Conservation (phyloP, 306 rosid genomes). For the Gastrolobium villosum region DNA sequence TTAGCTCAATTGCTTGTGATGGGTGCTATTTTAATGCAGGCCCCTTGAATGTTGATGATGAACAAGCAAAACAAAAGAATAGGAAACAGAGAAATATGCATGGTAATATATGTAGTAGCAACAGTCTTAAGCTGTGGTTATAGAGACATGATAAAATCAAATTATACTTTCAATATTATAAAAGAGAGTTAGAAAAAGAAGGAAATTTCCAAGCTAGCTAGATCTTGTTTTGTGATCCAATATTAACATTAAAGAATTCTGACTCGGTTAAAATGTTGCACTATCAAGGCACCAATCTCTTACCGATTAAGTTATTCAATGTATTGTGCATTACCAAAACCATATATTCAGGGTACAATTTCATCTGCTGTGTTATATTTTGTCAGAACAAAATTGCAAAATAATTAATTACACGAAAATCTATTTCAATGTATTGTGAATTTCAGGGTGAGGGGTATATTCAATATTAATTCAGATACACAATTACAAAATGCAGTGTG, state of each 20-base stretch:
- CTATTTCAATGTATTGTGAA: too few species aligned
- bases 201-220: not conserved
- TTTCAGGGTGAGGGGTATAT: not conserved
- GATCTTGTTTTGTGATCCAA: not conserved
- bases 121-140: not conserved
- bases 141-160: not conserved
- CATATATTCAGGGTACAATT: not conserved
- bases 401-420: not conserved
- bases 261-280: not conserved
- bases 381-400: not conserved
- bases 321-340: not conserved
- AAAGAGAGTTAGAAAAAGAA: not conserved
- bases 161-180: not conserved
- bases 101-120: not conserved
- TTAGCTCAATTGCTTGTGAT: not conserved
- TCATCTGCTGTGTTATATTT: not conserved
- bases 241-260: not conserved
- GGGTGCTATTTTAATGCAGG: not conserved
- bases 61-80: too few species aligned
- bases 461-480: conserved; percentile 8
- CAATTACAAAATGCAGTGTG: not conserved
- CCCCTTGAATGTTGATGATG: not conserved
- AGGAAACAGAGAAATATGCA: not conserved
- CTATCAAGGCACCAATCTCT: not conserved
- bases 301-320: not conserved